Conservation (phyloP, 805 yeast species). For the Kodamaea lidongshanica region DNA sequence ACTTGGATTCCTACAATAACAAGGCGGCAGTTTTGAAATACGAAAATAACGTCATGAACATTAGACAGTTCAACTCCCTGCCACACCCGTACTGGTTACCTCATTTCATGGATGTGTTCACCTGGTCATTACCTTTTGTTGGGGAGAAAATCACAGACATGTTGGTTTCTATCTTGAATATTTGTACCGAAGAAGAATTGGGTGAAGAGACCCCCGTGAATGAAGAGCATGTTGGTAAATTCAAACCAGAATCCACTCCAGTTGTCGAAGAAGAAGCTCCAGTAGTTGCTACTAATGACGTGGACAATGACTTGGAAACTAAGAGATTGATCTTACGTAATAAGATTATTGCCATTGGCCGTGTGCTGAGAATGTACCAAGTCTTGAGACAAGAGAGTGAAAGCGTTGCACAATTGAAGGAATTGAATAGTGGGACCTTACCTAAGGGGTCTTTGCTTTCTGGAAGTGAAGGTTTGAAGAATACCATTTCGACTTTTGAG, state of each 20-base stretch:
- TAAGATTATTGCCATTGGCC: constrained; percentile 93
- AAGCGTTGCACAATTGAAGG: constrained; percentile 72
- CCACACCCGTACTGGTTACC: constrained; percentile 98
- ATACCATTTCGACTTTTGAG: constrained; percentile 65
- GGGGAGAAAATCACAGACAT: constrained; percentile 95
- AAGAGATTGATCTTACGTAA: constrained; percentile 58
- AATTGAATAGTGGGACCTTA: constrained; percentile 63
- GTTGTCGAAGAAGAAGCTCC: constrained; percentile 15
- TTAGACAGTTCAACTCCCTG: constrained; percentile 84
- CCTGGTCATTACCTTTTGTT: constrained; percentile 96
- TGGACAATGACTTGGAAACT: constrained; percentile 24
- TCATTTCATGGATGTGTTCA: constrained; percentile 92
- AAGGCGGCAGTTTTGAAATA: constrained; percentile 93
- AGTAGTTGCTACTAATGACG: constrained; percentile 2
- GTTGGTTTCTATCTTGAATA: constrained; percentile 80
- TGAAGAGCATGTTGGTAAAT: constrained; percentile 17
- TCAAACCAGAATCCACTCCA: constrained; percentile 20
- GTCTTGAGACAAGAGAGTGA: constrained; percentile 85
- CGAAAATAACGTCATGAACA: constrained; percentile 88
- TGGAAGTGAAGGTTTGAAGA: constrained; percentile 74
- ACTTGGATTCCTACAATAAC: constrained; percentile 85
- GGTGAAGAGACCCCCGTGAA: constrained; percentile 63
- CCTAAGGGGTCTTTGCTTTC: constrained; percentile 83
- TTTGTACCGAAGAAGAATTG: constrained; percentile 92
- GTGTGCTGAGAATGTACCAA: constrained; percentile 87